phyloP scores from a whole-genome alignment of 2,329 filamentous ascomycete species.

The Geosmithia flava region DNA sequence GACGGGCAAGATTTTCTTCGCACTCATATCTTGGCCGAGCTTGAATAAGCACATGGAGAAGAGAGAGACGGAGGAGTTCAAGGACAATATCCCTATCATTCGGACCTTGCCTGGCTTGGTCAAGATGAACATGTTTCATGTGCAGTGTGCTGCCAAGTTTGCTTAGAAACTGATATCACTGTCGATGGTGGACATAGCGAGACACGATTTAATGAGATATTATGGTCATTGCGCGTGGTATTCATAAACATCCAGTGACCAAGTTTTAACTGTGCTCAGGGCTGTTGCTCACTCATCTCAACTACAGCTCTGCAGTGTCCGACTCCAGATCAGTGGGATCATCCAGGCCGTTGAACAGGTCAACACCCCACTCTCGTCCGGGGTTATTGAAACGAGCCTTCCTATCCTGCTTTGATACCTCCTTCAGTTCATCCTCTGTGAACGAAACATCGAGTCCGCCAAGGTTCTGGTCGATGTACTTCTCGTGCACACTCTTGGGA shows the following conservation, averaged over 20 bases:
- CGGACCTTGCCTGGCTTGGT: constrained; percentile 9
- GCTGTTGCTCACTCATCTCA: too few relatives aligned
- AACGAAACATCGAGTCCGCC: constrained; percentile 18
- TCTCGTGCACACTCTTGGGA: constrained; percentile 33
- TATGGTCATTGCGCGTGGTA: neutral
- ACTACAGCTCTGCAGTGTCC: neutral
- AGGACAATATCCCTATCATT: constrained; percentile 15
- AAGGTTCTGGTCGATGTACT: constrained; percentile 33
- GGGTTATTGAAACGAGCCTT: constrained; percentile 24
- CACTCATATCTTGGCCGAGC: constrained; percentile 23
- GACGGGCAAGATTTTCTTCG: constrained; percentile 10
- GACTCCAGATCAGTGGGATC: constrained; percentile 12
- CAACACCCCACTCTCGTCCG: constrained; percentile 21
- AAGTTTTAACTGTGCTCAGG: neutral
- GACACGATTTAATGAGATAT: neutral
- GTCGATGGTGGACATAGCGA: neutral
- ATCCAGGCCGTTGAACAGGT: constrained; percentile 25
- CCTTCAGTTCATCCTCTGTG: constrained; percentile 18
- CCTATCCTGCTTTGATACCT: constrained; percentile 9
- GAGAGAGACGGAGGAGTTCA: constrained; percentile 19
- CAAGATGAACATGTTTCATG: constrained; percentile 8
- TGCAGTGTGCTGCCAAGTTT: neutral
- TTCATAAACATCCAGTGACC: neutral
- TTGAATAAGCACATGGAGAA: constrained; percentile 22
- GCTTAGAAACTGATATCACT: neutral